A percentile compares a stretch with the other conserved stretches of the same genome.
These are phyloP conservation scores for Botrytis aclada DNA, from an alignment of 2,329 filamentous ascomycete species.

Conservation along the genomic window DNA sequence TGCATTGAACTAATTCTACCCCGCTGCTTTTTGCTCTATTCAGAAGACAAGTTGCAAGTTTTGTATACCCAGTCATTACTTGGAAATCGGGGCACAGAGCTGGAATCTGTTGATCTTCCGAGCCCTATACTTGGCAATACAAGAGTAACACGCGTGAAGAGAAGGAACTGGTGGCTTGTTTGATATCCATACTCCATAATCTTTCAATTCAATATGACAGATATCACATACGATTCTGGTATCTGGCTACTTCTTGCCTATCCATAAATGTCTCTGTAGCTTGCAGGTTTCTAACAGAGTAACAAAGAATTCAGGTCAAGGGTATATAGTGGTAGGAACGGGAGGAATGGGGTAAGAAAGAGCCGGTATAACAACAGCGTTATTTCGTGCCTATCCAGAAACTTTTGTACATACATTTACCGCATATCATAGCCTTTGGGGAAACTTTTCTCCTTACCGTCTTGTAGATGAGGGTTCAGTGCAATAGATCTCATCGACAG, in stretches of 20 bases:
- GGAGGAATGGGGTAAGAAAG: not conserved
- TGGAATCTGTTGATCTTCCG: not conserved
- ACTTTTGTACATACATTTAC: not conserved
- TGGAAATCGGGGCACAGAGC: not conserved
- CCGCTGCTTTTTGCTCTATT: not conserved
- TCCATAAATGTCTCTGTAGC: not conserved
- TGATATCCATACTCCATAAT: not conserved
- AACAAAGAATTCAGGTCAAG: not conserved
- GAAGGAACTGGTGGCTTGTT: rapidly evolving
- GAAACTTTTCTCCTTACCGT: not conserved
- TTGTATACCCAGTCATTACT: too few relatives aligned
- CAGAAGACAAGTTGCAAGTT: not conserved
- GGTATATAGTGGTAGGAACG: not conserved
- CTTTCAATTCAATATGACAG: not conserved
- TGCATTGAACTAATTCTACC: not conserved
- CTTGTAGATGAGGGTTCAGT: not conserved
- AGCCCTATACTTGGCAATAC: not conserved
- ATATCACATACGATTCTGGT: too few relatives aligned
- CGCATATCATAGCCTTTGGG: not conserved
- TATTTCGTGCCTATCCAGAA: too few relatives aligned
- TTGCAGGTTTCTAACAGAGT: too few relatives aligned
- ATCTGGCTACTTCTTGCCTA: not conserved
- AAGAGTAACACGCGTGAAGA: too few relatives aligned
- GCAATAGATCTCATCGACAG: not conserved
- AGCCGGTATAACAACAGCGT: not conserved